Conservation (phyloP, 352 stramenopile genomes). For the Peronospora belbahrii region DNA sequence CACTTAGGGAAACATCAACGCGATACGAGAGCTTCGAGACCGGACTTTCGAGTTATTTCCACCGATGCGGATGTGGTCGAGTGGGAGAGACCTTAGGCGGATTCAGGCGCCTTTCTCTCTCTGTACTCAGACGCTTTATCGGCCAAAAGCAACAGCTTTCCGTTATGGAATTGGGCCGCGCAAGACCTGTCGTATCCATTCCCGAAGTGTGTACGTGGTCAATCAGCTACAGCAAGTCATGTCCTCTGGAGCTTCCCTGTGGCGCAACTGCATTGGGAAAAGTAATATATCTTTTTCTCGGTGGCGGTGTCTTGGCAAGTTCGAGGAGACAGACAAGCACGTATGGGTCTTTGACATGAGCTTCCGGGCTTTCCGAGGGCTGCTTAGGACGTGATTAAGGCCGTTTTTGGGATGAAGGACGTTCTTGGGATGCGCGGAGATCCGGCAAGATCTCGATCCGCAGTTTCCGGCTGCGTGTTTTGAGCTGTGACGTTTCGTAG, state of each 20-base stretch:
- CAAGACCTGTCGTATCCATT: not conserved
- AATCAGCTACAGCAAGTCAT: too few species aligned
- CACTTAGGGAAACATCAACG: not conserved
- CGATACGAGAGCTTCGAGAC: not conserved
- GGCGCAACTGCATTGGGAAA: not conserved
- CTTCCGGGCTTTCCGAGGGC: not conserved
- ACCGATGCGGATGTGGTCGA: not conserved
- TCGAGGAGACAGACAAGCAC: not conserved
- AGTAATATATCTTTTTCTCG: not conserved
- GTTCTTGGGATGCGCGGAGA: too few species aligned
- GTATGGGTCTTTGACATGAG: not conserved
- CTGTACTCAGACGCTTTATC: not conserved
- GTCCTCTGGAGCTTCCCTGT: not conserved
- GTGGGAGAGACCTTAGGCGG: not conserved
- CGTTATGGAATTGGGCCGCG: not conserved
- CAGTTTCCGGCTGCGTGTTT: too few species aligned
- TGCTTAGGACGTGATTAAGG: not conserved
- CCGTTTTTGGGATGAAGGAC: not conserved
- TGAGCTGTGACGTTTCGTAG: too few species aligned
- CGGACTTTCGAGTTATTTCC: not conserved
- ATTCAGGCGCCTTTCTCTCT: not conserved
- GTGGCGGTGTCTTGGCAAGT: not conserved
- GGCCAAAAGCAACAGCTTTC: not conserved
- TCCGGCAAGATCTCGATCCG: constrained; percentile 63
- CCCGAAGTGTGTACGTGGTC: not conserved